phyloP scores from a whole-genome alignment of 306 rosid genomes.

The Cicer pinnatifidum region DNA sequence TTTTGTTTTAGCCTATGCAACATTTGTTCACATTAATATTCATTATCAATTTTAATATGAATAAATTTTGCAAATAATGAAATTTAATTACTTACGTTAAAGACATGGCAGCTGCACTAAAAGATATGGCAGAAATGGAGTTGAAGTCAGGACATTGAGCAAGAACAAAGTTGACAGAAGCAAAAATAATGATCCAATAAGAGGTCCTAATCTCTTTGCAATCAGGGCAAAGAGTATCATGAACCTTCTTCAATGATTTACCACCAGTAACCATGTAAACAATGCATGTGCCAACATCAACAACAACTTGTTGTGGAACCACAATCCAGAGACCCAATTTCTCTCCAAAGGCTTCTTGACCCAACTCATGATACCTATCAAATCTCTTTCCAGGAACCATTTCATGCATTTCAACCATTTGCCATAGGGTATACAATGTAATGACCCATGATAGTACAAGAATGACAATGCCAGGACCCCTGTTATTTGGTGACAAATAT shows the following conservation, averaged over 20 bases:
- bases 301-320: slow-evolving; percentile 77
- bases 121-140: slow-evolving; percentile 68
- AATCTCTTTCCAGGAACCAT: slow-evolving; percentile 86
- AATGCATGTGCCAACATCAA: slow-evolving; percentile 70
- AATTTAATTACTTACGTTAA: slow-evolving; percentile 43
- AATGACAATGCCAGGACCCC: slow-evolving; percentile 75
- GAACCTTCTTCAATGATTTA: slow-evolving; percentile 64
- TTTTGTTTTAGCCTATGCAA: no score
- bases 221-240: slow-evolving; percentile 55
- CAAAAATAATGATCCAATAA: slow-evolving; percentile 67
- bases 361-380: slow-evolving; percentile 87
- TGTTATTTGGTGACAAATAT: background rate
- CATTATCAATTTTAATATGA: no score
- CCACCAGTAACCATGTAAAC: slow-evolving; percentile 88
- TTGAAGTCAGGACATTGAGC: slow-evolving; percentile 78
- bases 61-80: no score
- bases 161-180: slow-evolving; percentile 62
- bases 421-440: slow-evolving; percentile 83
- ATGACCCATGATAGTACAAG: slow-evolving; percentile 71
- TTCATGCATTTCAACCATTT: slow-evolving; percentile 96
- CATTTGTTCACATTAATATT: no score
- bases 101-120: slow-evolving; percentile 79
- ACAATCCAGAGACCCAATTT: slow-evolving; percentile 80
- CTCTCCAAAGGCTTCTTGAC: slow-evolving; percentile 78
- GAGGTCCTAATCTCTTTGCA: slow-evolving; percentile 53